These are phyloP conservation scores for Kuraishia hungarica DNA, from an alignment of 805 yeast genomes.

Conservation along the genomic window DNA sequence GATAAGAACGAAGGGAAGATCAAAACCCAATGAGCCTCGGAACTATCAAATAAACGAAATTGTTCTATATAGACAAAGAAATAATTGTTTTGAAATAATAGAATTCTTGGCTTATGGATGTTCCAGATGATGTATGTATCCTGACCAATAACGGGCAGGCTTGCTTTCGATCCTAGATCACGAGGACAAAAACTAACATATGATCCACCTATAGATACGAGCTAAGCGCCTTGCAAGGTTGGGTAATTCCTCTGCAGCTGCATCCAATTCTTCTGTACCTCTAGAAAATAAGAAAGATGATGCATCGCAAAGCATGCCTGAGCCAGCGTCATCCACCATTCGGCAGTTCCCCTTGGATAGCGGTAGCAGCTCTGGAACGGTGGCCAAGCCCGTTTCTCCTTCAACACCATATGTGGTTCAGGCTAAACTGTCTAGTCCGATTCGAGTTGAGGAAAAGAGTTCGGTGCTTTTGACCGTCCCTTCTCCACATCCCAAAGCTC, in stretches of 20 bases:
- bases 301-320: neutral
- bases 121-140: neutral
- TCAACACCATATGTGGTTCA: constrained; percentile 1
- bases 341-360: neutral
- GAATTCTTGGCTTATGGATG: neutral
- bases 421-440: constrained; percentile 2
- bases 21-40: neutral
- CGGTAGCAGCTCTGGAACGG: neutral
- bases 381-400: neutral
- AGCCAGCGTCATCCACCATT: neutral
- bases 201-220: constrained; percentile 19
- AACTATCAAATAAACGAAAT: no score
- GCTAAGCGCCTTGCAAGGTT: constrained; percentile 44
- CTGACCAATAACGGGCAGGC: neutral
- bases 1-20: neutral
- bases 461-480: neutral
- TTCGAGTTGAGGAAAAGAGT: neutral
- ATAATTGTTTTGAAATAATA: neutral
- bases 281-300: neutral
- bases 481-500: neutral
- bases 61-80: no score
- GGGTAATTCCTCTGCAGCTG: constrained; percentile 13
- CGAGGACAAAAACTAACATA: neutral
- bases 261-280: neutral
- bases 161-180: neutral